Evolutionary conservation across 2,329 filamentous ascomycete genomes (phyloP).

Genomic region (Colletotrichum shisoi): DNA sequence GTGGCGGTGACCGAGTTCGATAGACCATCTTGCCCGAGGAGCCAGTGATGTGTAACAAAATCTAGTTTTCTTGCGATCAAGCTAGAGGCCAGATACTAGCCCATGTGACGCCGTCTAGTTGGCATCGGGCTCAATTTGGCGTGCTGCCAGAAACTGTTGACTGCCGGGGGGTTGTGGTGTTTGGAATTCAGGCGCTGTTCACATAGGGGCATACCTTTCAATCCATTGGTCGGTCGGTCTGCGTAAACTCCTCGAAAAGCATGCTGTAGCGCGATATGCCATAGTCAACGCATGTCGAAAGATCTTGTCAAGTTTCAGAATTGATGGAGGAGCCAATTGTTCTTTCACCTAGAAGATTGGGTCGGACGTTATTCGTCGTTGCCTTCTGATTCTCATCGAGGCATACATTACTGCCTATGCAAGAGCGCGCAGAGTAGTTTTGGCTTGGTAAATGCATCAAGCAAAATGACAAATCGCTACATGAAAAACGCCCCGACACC

Average conservation of each 20-base stretch:
- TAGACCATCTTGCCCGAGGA: neutral
- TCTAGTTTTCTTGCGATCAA: neutral
- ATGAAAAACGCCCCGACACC: constrained; percentile 35
- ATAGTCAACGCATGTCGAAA: neutral
- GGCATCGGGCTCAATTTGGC: neutral
- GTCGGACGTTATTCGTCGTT: constrained; percentile 2
- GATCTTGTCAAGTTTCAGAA: neutral
- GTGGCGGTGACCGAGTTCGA: neutral
- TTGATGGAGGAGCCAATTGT: no score
- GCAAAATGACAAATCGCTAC: constrained; percentile 29
- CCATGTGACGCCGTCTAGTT: neutral
- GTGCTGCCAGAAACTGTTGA: neutral
- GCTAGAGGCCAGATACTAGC: neutral
- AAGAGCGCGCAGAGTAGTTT: neutral
- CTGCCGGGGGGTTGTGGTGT: neutral
- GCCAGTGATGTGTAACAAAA: no score
- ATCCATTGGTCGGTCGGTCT: no score
- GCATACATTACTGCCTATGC: constrained; percentile 27
- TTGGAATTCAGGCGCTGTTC: neutral
- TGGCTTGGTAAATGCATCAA: constrained; percentile 23
- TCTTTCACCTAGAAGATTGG: neutral
- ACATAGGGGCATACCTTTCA: neutral
- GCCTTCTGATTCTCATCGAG: constrained; percentile 26
- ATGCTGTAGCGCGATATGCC: neutral
- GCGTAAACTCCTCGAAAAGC: no score